Evolutionary conservation across 306 rosid species (phyloP).

Genomic region (Albizia julibrissin): DNA sequence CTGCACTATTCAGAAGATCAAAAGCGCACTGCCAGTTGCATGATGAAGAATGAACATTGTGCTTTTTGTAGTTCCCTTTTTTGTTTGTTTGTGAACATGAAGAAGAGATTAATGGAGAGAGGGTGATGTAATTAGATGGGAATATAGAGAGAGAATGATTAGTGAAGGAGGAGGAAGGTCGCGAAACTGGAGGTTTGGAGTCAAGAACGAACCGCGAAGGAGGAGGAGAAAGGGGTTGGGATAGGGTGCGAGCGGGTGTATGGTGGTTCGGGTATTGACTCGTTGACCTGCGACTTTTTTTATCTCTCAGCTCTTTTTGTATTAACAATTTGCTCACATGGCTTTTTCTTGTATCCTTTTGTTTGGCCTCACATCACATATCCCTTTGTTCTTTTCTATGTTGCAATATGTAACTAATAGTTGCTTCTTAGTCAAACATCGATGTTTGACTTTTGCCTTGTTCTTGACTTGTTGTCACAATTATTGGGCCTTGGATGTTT

Average conservation of each 20-base stretch:
- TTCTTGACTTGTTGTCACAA: no score
- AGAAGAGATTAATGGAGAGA: not conserved
- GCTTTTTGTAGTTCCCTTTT: not conserved
- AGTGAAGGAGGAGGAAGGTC: conserved; percentile 18
- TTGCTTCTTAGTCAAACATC: no score
- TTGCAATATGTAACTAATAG: no score
- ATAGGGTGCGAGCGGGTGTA: not conserved
- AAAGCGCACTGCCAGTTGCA: conserved; percentile 55
- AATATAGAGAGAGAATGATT: conserved; percentile 24
- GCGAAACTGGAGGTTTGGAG: conserved; percentile 48
- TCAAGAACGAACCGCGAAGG: conserved; percentile 86
- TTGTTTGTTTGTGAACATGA: not conserved
- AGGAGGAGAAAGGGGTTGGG: not conserved
- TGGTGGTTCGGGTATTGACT: conserved; percentile 97
- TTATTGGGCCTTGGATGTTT: no score
- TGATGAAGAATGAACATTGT: not conserved
- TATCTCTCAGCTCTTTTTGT: not conserved
- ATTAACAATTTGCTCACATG: not conserved
- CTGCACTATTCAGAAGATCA: conserved; percentile 69
- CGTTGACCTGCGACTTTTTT: conserved; percentile 41
- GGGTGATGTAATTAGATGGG: conserved; percentile 9
- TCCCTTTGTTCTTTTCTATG: no score
- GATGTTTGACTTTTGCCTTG: no score
- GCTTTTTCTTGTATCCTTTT: not conserved
- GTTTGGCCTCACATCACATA: not conserved